Conservation (phyloP, 2,329 filamentous ascomycete genomes). For the Endoconidiophora polonica region DNA sequence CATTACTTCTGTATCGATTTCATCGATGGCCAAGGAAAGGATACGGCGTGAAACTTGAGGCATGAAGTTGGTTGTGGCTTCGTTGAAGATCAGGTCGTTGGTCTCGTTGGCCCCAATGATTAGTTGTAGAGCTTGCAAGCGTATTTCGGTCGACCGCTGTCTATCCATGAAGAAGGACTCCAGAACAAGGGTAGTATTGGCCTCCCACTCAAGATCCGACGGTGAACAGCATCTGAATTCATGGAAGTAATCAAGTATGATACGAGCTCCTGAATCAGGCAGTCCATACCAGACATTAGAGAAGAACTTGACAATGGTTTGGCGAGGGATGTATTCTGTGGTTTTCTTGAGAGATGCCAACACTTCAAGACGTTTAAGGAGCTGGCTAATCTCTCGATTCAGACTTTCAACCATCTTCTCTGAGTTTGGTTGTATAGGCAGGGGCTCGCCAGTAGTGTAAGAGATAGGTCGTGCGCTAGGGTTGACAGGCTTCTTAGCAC, state of each 20-base stretch:
- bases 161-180: constrained; percentile 47
- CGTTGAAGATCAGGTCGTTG: constrained; percentile 39
- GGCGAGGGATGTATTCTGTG: constrained; percentile 43
- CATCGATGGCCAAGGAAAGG: constrained; percentile 42
- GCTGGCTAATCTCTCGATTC: constrained; percentile 25
- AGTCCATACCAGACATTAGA: constrained; percentile 42
- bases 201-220: constrained; percentile 51
- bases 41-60: constrained; percentile 43
- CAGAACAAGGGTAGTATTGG: constrained; percentile 43
- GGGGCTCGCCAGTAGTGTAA: background rate
- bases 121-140: constrained; percentile 43
- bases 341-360: constrained; percentile 28
- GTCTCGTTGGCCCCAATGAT: constrained; percentile 44
- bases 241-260: constrained; percentile 50
- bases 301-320: constrained; percentile 51
- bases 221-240: constrained; percentile 57
- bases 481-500: constrained; percentile 19
- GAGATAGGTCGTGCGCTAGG: background rate
- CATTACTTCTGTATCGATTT: constrained; percentile 48
- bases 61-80: constrained; percentile 40
- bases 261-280: constrained; percentile 44
- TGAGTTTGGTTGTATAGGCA: background rate
- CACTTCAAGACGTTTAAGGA: constrained; percentile 33
- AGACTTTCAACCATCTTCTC: constrained; percentile 23
- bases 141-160: constrained; percentile 41